Conservation (phyloP, 768 basidiomycete species). For the Rhodocollybia butyracea region DNA sequence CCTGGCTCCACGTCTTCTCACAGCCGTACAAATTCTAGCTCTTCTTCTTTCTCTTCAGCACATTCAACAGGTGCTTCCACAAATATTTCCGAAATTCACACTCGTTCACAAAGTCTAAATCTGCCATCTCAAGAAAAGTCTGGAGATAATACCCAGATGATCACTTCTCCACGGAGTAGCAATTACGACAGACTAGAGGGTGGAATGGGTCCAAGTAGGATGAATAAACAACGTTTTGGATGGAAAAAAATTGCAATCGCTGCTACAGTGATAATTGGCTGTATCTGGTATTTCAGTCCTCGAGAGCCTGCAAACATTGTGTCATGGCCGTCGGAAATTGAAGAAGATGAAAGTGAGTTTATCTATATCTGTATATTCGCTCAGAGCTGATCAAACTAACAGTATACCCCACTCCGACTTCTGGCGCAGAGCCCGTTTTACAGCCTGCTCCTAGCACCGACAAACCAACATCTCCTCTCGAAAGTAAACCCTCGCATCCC, state of each 20-base stretch:
- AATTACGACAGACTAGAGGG: constrained; percentile 62
- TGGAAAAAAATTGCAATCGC: constrained; percentile 73
- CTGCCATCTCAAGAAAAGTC: not conserved
- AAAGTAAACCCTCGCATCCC: constrained; percentile 9
- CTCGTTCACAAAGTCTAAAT: constrained; percentile 5
- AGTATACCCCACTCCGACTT: constrained; percentile 1
- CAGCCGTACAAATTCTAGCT: too few relatives aligned
- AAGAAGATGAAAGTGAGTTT: constrained; percentile 22
- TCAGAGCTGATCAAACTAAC: too few relatives aligned
- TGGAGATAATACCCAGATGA: not conserved
- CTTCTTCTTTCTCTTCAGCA: too few relatives aligned
- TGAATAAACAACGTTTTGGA: constrained; percentile 26
- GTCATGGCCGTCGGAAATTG: constrained; percentile 18
- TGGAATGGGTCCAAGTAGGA: constrained; percentile 50
- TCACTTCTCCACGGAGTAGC: constrained; percentile 32
- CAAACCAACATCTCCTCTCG: constrained; percentile 7
- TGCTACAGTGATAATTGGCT: constrained; percentile 48
- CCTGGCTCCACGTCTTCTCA: too few relatives aligned
- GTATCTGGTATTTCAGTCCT: constrained; percentile 71
- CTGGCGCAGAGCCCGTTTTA: not conserved
- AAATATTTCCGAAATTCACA: too few relatives aligned
- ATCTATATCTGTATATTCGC: not conserved
- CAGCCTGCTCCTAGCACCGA: constrained; percentile 3
- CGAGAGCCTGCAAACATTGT: constrained; percentile 22
- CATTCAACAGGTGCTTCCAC: too few relatives aligned